These are phyloP conservation scores for Chalciporus piperatus DNA, from an alignment of 768 basidiomycete species.

Conservation along the genomic window DNA sequence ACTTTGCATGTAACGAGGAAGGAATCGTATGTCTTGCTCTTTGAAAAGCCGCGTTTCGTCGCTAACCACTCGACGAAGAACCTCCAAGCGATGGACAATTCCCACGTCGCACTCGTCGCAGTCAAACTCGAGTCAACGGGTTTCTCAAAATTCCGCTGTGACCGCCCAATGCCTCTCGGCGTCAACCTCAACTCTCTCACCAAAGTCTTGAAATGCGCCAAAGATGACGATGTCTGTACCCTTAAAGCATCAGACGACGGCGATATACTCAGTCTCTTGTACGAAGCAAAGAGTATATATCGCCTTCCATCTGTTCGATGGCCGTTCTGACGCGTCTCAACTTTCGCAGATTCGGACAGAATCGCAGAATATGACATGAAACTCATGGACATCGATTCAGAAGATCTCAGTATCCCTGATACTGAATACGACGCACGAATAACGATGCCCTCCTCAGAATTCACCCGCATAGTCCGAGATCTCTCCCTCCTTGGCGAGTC, in stretches of 20 bases:
- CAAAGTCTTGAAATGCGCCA: constrained; percentile 96
- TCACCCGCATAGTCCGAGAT: constrained; percentile 90
- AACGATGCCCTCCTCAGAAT: constrained; percentile 82
- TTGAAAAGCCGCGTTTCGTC: not conserved
- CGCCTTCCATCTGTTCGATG: not conserved
- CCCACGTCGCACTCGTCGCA: constrained; percentile 94
- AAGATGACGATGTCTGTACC: constrained; percentile 90
- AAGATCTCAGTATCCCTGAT: constrained; percentile 92
- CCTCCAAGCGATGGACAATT: constrained; percentile 99
- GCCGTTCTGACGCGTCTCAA: not conserved
- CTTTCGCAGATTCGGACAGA: constrained; percentile 72
- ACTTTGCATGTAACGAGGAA: constrained; percentile 96
- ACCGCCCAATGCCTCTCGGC: constrained; percentile 90
- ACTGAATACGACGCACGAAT: constrained; percentile 96
- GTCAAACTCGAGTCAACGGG: constrained; percentile 77
- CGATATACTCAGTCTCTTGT: constrained; percentile 83
- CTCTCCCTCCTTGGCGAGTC: constrained; percentile 87
- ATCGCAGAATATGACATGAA: constrained; percentile 99
- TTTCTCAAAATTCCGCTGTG: constrained; percentile 89
- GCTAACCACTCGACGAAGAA: constrained; percentile 39
- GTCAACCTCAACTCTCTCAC: constrained; percentile 85
- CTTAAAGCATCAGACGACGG: constrained; percentile 90
- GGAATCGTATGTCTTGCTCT: constrained; percentile 62
- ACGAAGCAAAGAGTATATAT: constrained; percentile 82
- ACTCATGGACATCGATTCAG: constrained; percentile 98